A percentile compares a stretch with the other conserved stretches of the same genome.
Evolutionary conservation across 1,139 yeast species (phyloP).

Genomic region (Sugiyamaella japonica): DNA sequence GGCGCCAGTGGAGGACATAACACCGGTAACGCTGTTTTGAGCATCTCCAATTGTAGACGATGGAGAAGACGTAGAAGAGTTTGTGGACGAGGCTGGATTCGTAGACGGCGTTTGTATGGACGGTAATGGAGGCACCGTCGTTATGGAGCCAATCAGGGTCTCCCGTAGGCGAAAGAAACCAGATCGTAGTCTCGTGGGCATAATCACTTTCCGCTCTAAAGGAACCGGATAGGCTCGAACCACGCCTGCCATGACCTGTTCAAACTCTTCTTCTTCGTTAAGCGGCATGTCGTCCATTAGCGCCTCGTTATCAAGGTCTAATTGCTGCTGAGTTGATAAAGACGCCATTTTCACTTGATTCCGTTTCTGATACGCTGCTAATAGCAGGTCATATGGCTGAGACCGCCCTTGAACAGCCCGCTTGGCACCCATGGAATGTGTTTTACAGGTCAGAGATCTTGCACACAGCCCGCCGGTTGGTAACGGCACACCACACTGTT

Average conservation of each 20-base stretch:
- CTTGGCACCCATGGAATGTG: conserved; percentile 98
- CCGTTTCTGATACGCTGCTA: conserved; percentile 87
- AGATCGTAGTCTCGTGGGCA: conserved; percentile 69
- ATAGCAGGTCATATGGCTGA: conserved; percentile 83
- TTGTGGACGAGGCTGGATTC: conserved; percentile 1
- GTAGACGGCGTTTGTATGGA: conserved; percentile 9
- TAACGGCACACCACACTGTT: conserved; percentile 93
- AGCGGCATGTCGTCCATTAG: conserved; percentile 33
- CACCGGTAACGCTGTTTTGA: conserved; percentile 27
- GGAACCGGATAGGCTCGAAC: conserved; percentile 78
- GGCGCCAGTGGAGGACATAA: conserved; percentile 39
- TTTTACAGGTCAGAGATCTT: conserved; percentile 90
- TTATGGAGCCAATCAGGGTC: conserved; percentile 39
- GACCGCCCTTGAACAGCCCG: conserved; percentile 92
- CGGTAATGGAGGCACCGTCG: conserved; percentile 31
- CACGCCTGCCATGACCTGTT: conserved; percentile 84
- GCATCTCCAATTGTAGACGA: conserved; percentile 3
- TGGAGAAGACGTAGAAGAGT: not conserved
- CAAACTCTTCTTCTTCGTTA: conserved; percentile 85
- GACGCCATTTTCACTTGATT: conserved; percentile 84
- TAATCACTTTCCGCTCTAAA: conserved; percentile 67
- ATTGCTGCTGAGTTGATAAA: conserved; percentile 36
- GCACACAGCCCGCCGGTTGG: conserved; percentile 95
- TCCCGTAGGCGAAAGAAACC: conserved; percentile 72
- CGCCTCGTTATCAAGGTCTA: conserved; percentile 33